Conservation (phyloP, 305 asterid genomes). For the Fraxinus paxiana region DNA sequence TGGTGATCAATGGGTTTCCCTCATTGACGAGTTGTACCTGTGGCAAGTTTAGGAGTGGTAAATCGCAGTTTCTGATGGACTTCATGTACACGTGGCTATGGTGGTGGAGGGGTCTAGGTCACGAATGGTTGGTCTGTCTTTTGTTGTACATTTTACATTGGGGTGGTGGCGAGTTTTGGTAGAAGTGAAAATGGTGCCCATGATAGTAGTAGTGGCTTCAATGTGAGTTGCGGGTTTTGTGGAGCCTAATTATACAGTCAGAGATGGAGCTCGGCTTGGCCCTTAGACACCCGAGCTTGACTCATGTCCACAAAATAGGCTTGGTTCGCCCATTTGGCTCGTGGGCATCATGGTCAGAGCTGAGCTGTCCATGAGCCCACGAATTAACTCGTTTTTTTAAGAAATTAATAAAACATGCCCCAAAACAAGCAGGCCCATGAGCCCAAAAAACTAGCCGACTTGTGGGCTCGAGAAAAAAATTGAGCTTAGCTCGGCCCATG, state of each 20-base stretch:
- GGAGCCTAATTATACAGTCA: not conserved
- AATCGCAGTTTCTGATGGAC: not conserved
- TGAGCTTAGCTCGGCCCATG: not conserved
- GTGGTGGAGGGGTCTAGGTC: not conserved
- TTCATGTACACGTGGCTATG: not conserved
- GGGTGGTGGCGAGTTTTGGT: not conserved
- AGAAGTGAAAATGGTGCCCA: not conserved
- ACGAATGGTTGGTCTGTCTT: not conserved
- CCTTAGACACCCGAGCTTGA: not conserved
- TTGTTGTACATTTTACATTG: not conserved
- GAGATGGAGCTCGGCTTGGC: not conserved
- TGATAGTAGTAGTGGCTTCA: not conserved
- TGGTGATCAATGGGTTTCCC: not conserved
- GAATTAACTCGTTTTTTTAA: not conserved
- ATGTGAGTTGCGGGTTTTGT: not conserved
- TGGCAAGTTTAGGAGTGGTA: not conserved
- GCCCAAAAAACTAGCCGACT: not conserved
- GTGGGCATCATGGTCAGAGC: not conserved
- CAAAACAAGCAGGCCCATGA: not conserved
- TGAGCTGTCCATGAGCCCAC: not conserved
- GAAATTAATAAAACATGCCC: not conserved
- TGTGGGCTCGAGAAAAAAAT: not conserved
- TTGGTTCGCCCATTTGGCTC: not conserved
- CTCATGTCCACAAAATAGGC: not conserved
- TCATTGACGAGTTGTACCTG: not conserved